These are phyloP conservation scores for Cinchona pubescens DNA, from an alignment of 257 asterid species.

Conservation along the genomic window DNA sequence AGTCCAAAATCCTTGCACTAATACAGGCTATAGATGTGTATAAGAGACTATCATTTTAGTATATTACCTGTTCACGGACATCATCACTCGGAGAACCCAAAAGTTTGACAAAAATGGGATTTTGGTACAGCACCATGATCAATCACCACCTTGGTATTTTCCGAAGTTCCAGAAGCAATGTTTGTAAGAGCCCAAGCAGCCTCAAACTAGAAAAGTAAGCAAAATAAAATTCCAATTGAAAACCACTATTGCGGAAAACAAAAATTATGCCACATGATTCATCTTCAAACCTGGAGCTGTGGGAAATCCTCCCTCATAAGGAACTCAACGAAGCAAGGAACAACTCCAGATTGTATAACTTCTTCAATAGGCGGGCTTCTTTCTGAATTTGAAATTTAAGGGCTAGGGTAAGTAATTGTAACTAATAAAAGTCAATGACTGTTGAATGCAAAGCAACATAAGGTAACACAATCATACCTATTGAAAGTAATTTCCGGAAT, in stretches of 20 bases:
- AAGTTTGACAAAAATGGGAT: constrained; percentile 76
- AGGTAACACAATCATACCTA: constrained; percentile 40
- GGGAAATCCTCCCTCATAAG: constrained; percentile 76
- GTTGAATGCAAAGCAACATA: neutral
- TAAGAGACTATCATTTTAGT: neutral
- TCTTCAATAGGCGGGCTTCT: constrained; percentile 93
- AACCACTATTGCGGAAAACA: neutral
- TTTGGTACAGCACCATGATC: constrained; percentile 90
- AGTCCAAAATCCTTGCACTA: neutral
- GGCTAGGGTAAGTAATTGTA: constrained; percentile 3
- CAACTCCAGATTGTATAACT: constrained; percentile 88
- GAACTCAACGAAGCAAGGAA: constrained; percentile 90
- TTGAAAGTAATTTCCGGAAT: constrained; percentile 82
- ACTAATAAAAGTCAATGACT: constrained; percentile 6
- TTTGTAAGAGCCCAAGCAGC: constrained; percentile 99
- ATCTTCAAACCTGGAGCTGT: constrained; percentile 65
- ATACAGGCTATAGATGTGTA: neutral
- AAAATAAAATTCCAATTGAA: neutral
- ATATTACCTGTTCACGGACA: constrained; percentile 87
- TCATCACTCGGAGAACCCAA: constrained; percentile 85
- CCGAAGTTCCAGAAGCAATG: constrained; percentile 95
- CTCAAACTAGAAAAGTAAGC: constrained; percentile 59
- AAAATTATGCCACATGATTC: neutral
- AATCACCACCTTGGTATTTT: constrained; percentile 81
- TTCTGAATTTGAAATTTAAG: constrained; percentile 41